Percentiles rank a stretch among this genome's conserved stretches.
Conservation (phyloP, 2,329 filamentous ascomycete genomes). For the Fusarium ramigenum region DNA sequence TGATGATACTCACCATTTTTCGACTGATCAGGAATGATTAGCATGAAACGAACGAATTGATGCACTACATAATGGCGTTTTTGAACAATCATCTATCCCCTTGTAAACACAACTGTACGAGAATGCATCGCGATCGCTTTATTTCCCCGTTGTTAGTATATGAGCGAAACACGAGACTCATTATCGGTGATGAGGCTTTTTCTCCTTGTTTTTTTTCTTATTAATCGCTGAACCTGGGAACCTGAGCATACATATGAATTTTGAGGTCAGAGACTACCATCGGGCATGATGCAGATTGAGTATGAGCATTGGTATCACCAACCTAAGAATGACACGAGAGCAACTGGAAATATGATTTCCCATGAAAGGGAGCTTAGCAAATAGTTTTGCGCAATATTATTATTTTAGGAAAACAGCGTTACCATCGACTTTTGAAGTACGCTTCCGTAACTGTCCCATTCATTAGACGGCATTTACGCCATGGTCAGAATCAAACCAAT, state of each 20-base stretch:
- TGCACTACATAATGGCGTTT: slow-evolving; percentile 15
- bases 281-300: background rate
- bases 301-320: background rate
- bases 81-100: background rate
- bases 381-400: background rate
- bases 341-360: background rate
- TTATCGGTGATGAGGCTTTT: background rate
- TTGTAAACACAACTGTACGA: slow-evolving; percentile 4
- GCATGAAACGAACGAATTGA: slow-evolving; percentile 13
- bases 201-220: background rate
- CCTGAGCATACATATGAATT: background rate
- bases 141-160: background rate
- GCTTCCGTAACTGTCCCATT: background rate
- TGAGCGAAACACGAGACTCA: background rate
- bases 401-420: background rate
- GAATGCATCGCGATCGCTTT: background rate
- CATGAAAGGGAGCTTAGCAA: background rate
- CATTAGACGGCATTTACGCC: background rate
- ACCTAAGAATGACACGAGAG: background rate
- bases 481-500: background rate
- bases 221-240: background rate
- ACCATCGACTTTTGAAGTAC: background rate
- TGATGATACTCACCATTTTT: background rate
- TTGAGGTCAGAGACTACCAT: background rate
- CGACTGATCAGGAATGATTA: slow-evolving; percentile 27